A percentile compares a stretch with the other conserved stretches of the same genome.
phyloP scores from a whole-genome alignment of 2,329 filamentous ascomycete genomes.

The Fusarium veterinarium region DNA sequence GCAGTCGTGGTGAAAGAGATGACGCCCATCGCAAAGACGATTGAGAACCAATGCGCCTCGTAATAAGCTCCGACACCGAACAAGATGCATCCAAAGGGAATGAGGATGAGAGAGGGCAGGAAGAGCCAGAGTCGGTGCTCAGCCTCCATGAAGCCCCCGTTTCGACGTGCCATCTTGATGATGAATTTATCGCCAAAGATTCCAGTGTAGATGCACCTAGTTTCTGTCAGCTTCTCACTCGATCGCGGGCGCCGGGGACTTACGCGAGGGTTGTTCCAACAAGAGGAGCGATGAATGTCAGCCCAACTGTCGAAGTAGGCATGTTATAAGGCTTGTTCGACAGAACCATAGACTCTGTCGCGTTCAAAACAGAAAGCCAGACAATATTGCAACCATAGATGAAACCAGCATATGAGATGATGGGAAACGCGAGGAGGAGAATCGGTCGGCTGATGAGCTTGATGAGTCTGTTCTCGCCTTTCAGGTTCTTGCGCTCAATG shows the following conservation, averaged over 20 bases:
- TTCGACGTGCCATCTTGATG: background rate
- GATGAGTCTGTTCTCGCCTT: background rate
- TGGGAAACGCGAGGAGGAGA: background rate
- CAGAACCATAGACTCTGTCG: background rate
- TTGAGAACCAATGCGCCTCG: background rate
- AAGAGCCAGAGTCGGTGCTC: background rate
- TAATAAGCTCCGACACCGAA: background rate
- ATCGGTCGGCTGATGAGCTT: background rate
- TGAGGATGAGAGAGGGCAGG: background rate
- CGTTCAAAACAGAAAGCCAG: background rate
- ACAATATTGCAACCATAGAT: background rate
- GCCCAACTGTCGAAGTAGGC: background rate
- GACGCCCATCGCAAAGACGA: background rate
- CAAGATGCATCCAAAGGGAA: background rate
- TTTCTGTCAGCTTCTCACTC: background rate
- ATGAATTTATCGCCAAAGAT: background rate
- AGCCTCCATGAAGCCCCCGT: background rate
- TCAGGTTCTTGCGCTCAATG: background rate
- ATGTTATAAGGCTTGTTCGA: background rate
- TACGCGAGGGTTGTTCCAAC: background rate
- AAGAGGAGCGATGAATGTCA: background rate
- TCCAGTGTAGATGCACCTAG: background rate
- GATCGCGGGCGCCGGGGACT: accelerated
- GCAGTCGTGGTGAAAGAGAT: background rate
- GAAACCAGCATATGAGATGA: background rate